These are phyloP conservation scores for Boletellus ananiceps DNA, from an alignment of 768 basidiomycete species.

Conservation along the genomic window DNA sequence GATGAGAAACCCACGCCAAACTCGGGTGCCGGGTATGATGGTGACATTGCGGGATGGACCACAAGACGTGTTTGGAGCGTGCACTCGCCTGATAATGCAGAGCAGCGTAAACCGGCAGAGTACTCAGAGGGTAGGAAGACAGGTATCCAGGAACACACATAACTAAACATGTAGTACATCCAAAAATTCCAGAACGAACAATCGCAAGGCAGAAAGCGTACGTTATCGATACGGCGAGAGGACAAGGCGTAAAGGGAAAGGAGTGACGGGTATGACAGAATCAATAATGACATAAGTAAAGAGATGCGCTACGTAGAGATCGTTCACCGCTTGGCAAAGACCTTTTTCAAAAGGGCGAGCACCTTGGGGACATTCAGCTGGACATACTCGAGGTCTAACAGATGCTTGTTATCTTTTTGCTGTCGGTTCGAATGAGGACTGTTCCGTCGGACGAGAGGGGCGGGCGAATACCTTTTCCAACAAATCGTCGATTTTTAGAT, in stretches of 20 bases:
- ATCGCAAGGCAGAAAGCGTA: conserved; percentile 19
- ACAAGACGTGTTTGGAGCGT: background rate
- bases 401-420: conserved; percentile 99
- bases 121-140: conserved; percentile 25
- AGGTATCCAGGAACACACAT: conserved; percentile 35
- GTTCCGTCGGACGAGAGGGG: background rate
- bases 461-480: conserved; percentile 77
- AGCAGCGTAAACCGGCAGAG: conserved; percentile 5
- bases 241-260: conserved; percentile 10
- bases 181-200: conserved; percentile 30
- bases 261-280: conserved; percentile 30
- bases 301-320: conserved; percentile 17
- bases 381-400: conserved; percentile 96
- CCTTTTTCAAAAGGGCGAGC: conserved; percentile 86
- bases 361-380: conserved; percentile 96
- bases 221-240: conserved; percentile 16
- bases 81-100: conserved; percentile 6
- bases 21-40: too few species aligned
- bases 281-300: conserved; percentile 34
- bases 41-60: too few species aligned
- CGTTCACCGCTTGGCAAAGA: conserved; percentile 79
- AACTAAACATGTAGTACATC: conserved; percentile 37
- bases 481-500: conserved; percentile 96
- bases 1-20: background rate
- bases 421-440: conserved; percentile 33